Percentiles rank a stretch among this genome's conserved stretches.
phyloP scores from a whole-genome alignment of 495 filamentous ascomycete genomes.

The Lindgomyces ingoldianus region DNA sequence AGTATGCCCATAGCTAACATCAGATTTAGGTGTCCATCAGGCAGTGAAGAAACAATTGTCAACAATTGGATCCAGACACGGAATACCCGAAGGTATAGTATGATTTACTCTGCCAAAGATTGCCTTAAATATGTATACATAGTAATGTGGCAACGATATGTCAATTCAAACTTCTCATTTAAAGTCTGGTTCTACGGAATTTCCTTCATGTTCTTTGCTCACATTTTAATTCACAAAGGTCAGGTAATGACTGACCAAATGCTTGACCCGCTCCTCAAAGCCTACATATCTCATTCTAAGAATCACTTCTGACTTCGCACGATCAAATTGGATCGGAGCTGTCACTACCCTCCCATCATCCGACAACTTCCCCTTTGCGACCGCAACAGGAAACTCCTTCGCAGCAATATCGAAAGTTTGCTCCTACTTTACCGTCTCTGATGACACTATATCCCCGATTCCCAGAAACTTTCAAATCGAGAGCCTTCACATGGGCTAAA shows the following conservation, averaged over 20 bases:
- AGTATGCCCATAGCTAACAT: no score
- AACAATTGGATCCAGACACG: no score
- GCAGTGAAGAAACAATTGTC: no score
- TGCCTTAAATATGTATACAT: no score
- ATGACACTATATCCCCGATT: constrained; percentile 24
- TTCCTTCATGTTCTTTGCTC: no score
- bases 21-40: no score
- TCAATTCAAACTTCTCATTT: no score
- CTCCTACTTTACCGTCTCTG: constrained; percentile 15
- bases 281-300: constrained; percentile 16
- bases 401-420: constrained; percentile 12
- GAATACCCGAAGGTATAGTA: no score
- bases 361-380: constrained; percentile 9
- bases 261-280: constrained; percentile 17
- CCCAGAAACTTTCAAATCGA: constrained; percentile 20
- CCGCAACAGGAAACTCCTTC: constrained; percentile 12
- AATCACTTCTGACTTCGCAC: constrained; percentile 9
- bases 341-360: constrained; percentile 18
- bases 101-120: no score
- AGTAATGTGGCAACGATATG: no score
- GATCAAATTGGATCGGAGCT: constrained; percentile 1
- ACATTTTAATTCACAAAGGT: background rate
- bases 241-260: constrained; percentile 18
- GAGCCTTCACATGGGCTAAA: constrained; percentile 25
- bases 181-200: no score